These are phyloP conservation scores for Rhododendron simsii DNA, from an alignment of 148 eudicot species.

Conservation along the genomic window DNA sequence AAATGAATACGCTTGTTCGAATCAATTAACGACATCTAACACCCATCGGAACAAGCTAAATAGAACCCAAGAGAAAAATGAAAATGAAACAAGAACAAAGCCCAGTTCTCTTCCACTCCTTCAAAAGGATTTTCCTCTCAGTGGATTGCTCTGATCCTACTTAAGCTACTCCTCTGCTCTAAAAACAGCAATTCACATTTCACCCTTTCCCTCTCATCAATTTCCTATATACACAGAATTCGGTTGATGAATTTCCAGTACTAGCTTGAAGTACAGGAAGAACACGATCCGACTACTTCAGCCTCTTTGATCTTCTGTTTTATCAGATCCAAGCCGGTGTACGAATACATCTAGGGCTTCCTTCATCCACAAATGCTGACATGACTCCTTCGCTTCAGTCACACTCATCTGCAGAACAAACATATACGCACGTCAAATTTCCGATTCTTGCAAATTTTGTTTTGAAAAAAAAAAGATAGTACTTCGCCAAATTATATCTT, in stretches of 20 bases:
- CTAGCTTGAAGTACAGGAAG: conserved; percentile 1
- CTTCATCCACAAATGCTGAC: conserved; percentile 49
- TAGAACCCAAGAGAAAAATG: background rate
- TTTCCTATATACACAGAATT: background rate
- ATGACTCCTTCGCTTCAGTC: conserved; percentile 36
- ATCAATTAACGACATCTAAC: background rate
- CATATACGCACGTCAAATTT: background rate
- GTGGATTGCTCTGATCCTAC: background rate
- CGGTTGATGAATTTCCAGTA: background rate
- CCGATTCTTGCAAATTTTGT: background rate
- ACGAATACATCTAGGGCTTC: conserved; percentile 44
- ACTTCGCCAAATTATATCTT: background rate
- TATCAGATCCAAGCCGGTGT: conserved; percentile 6
- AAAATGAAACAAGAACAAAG: background rate
- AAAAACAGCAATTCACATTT: background rate
- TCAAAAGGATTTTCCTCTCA: background rate
- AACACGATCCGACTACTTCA: background rate
- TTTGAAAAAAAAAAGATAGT: background rate
- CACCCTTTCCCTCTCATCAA: background rate
- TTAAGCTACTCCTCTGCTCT: background rate
- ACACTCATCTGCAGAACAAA: conserved; percentile 29
- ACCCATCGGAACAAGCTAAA: background rate
- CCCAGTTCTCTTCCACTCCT: background rate
- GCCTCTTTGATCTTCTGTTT: background rate
- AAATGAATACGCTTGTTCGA: background rate